Evolutionary conservation across 208 protist species (phyloP).

Genomic region (Acanthamoeba lenticulata): DNA sequence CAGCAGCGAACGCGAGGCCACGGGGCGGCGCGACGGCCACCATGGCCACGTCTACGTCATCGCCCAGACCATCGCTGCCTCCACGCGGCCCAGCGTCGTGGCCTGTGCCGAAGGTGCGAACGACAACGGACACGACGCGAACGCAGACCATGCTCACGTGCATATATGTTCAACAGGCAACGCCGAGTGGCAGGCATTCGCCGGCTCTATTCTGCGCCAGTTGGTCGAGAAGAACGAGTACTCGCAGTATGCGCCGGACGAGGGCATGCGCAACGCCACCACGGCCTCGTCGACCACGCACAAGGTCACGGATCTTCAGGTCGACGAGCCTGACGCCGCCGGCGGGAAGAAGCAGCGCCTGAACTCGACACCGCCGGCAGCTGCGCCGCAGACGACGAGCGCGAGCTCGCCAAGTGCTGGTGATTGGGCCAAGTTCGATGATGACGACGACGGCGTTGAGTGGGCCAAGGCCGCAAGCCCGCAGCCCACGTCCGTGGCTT

Average conservation of each 20-base stretch:
- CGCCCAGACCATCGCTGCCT: neutral
- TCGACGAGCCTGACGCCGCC: neutral
- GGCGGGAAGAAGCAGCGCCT: neutral
- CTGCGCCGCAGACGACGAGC: neutral
- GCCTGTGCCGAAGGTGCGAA: neutral
- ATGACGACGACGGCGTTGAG: no score
- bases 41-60: neutral
- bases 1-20: neutral
- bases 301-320: neutral
- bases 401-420: neutral
- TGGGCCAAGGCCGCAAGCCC: no score
- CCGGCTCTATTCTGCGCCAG: neutral
- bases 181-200: neutral
- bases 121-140: neutral
- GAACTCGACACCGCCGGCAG: neutral
- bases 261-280: conserved; percentile 24
- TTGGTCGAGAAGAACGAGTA: neutral
- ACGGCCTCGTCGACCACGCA: neutral
- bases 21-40: neutral
- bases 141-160: no score
- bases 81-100: neutral
- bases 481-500: no score
- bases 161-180: neutral
- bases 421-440: no score
- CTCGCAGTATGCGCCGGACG: conserved; percentile 6